Evolutionary conservation across 768 basidiomycete species (phyloP).

Genomic region (Mycena crocata): DNA sequence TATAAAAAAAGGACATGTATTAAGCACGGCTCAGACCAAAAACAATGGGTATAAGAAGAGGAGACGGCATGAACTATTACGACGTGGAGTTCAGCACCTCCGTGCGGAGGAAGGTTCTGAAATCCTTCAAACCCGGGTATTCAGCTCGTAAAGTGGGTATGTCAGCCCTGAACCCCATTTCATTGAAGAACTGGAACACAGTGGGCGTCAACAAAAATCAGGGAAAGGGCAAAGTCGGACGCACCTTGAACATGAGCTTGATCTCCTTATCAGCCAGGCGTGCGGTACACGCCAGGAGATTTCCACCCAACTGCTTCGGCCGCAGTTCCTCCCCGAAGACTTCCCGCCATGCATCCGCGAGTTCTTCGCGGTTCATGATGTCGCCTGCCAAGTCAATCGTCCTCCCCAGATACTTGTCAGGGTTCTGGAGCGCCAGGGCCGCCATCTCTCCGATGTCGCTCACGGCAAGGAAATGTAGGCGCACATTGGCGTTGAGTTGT

Average conservation of each 20-base stretch:
- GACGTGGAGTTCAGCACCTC: not conserved
- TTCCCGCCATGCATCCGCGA: slow-evolving; percentile 23
- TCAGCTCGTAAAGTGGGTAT: slow-evolving; percentile 21
- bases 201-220: not conserved
- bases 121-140: slow-evolving; percentile 22
- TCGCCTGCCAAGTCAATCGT: slow-evolving; percentile 25
- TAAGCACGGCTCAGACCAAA: too few relatives aligned
- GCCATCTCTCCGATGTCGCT: slow-evolving; percentile 27
- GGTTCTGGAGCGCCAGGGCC: slow-evolving; percentile 9
- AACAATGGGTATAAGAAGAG: not conserved
- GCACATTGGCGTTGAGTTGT: slow-evolving; percentile 19
- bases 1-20: too few relatives aligned
- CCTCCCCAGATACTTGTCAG: slow-evolving; percentile 2
- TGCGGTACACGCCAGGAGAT: not conserved
- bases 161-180: slow-evolving; percentile 14
- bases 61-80: not conserved
- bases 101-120: slow-evolving; percentile 16
- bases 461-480: slow-evolving; percentile 15
- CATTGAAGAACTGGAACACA: slow-evolving; percentile 22
- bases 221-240: not conserved
- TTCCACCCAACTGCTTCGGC: slow-evolving; percentile 7
- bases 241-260: slow-evolving; percentile 24
- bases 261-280: slow-evolving; percentile 10
- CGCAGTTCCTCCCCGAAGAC: slow-evolving; percentile 17
- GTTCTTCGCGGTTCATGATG: not conserved